A percentile compares a stretch with the other conserved stretches of the same genome.
These are phyloP conservation scores for Ophiostoma populinum DNA, from an alignment of 2,329 filamentous ascomycete genomes.

Conservation along the genomic window DNA sequence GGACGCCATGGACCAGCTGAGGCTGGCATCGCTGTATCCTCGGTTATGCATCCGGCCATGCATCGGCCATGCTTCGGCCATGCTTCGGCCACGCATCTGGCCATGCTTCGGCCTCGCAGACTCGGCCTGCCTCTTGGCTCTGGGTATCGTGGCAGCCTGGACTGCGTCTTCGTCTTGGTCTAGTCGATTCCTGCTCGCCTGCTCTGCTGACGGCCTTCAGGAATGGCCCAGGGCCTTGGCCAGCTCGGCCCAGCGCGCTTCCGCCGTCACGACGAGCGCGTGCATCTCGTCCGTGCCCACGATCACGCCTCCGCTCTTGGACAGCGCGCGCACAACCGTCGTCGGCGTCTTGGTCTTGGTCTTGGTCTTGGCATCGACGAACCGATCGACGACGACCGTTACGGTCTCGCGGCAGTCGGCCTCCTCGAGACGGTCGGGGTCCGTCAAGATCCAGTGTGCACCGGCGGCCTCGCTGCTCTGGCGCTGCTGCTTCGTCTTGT, in stretches of 20 bases:
- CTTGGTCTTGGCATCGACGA: slow-evolving; percentile 3
- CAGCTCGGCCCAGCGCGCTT: slow-evolving; percentile 46
- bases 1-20: too few relatives aligned
- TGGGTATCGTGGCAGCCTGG: slow-evolving; percentile 1
- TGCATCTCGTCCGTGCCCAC: slow-evolving; percentile 47
- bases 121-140: slow-evolving; percentile 4
- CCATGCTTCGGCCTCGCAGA: too few relatives aligned
- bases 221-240: slow-evolving; percentile 20
- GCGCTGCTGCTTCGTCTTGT: slow-evolving; percentile 37
- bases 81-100: too few relatives aligned
- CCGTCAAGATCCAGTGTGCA: slow-evolving; percentile 61
- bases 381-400: slow-evolving; percentile 61
- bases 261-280: slow-evolving; percentile 39
- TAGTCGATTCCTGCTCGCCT: neutral
- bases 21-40: too few relatives aligned
- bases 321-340: slow-evolving; percentile 49
- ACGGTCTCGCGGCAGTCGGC: slow-evolving; percentile 64
- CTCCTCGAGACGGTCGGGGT: slow-evolving; percentile 86
- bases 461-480: slow-evolving; percentile 16
- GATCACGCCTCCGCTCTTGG: slow-evolving; percentile 66
- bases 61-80: too few relatives aligned
- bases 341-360: slow-evolving; percentile 19
- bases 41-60: too few relatives aligned
- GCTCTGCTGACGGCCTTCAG: neutral
- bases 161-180: neutral